These are phyloP conservation scores for Colletotrichum cordylinicola DNA, from an alignment of 2,329 filamentous ascomycete species.

Conservation along the genomic window DNA sequence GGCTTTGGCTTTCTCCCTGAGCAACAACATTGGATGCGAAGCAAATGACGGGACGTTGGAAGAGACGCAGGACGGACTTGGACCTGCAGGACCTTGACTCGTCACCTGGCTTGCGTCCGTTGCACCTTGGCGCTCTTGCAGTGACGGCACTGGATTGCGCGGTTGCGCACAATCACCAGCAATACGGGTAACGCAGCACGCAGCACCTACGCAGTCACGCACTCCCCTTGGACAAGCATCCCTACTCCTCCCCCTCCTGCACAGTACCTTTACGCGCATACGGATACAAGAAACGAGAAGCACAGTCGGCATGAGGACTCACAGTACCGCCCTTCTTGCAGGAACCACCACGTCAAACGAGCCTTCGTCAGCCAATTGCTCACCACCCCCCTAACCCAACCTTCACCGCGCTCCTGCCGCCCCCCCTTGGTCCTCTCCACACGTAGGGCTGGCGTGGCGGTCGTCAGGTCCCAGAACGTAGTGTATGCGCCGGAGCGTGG, in stretches of 20 bases:
- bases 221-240: background rate
- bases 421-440: constrained; percentile 1
- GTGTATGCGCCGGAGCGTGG: background rate
- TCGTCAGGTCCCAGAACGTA: background rate
- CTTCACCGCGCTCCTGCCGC: background rate
- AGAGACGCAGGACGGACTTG: background rate
- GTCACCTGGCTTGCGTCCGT: constrained; percentile 20
- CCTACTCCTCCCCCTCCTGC: background rate
- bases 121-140: background rate
- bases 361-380: constrained; percentile 14
- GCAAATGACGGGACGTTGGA: background rate
- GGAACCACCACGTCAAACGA: constrained; percentile 4
- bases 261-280: constrained; percentile 17
- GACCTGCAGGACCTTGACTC: constrained; percentile 12
- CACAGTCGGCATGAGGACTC: constrained; percentile 1
- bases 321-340: background rate
- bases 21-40: background rate
- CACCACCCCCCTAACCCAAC: background rate
- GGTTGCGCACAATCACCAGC: constrained; percentile 2
- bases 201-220: background rate
- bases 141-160: constrained; percentile 17
- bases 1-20: background rate
- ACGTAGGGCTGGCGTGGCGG: constrained; percentile 18
- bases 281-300: background rate
- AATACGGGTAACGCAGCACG: background rate